Evolutionary conservation across 2,329 filamentous ascomycete species (phyloP).

Genomic region (Ceratocystis lukuohia): DNA sequence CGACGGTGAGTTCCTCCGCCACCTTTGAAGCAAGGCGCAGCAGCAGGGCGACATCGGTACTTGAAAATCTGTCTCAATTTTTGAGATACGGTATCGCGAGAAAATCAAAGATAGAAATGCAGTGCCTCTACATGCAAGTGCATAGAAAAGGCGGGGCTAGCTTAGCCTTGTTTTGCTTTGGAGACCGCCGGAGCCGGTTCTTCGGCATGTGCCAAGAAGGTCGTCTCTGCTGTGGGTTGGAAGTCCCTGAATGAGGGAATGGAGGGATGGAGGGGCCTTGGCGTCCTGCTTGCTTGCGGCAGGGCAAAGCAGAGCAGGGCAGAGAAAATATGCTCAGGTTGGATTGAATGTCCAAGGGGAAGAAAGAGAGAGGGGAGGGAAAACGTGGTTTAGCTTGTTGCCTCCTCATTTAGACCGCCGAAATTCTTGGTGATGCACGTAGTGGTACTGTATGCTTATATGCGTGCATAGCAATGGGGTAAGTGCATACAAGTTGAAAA

Average conservation of each 20-base stretch:
- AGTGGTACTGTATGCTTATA: background rate
- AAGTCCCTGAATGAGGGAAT: background rate
- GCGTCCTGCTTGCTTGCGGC: background rate
- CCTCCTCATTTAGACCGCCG: background rate
- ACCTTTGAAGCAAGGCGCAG: no score
- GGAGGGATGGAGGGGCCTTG: background rate
- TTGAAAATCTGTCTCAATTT: background rate
- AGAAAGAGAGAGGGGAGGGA: background rate
- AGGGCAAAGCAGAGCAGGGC: background rate
- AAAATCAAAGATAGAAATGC: background rate
- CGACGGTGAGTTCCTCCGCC: no score
- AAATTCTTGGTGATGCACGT: background rate
- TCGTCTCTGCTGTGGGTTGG: background rate
- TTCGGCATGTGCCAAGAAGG: background rate
- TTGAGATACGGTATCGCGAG: background rate
- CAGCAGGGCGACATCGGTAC: no score
- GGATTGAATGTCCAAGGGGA: background rate
- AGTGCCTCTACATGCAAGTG: no score
- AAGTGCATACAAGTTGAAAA: no score
- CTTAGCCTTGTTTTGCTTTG: slow-evolving; percentile 16
- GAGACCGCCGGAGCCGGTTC: slow-evolving; percentile 14
- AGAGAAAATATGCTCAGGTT: no score
- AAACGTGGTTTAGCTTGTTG: background rate
- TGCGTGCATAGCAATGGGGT: background rate
- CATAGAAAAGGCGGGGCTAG: no score